A percentile compares a stretch with the other conserved stretches of the same genome.
phyloP scores from a whole-genome alignment of 148 eudicot species.

The Drosera capensis region DNA sequence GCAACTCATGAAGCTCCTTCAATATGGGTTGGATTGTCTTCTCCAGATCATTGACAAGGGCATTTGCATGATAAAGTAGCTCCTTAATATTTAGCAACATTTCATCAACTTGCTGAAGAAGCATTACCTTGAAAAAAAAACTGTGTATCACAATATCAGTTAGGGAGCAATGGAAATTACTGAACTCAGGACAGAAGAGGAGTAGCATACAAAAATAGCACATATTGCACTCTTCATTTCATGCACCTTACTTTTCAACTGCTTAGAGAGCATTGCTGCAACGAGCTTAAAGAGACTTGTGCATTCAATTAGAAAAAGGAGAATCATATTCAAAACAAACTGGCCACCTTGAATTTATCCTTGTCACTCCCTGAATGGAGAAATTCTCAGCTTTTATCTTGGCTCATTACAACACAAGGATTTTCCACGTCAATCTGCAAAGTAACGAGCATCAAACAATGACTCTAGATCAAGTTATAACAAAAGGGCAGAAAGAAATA shows the following conservation, averaged over 20 bases:
- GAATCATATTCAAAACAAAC: no score
- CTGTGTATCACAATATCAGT: conserved; percentile 26
- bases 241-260: background rate
- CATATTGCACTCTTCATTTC: background rate
- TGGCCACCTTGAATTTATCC: conserved; percentile 93
- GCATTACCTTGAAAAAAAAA: conserved; percentile 96
- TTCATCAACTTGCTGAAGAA: conserved; percentile 88
- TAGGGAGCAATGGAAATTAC: no score
- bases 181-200: conserved; percentile 2
- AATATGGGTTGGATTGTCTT: conserved; percentile 54
- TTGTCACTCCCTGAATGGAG: conserved; percentile 85
- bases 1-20: conserved; percentile 65
- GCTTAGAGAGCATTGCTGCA: no score
- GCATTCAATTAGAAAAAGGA: background rate
- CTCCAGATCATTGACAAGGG: conserved; percentile 53
- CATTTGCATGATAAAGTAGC: conserved; percentile 42
- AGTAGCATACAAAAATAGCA: background rate
- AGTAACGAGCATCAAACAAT: background rate
- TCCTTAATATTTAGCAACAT: conserved; percentile 41
- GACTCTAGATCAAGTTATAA: no score
- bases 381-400: conserved; percentile 98
- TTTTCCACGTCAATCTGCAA: conserved; percentile 95
- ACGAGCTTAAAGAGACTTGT: no score
- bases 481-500: background rate
- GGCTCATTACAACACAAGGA: conserved; percentile 96